A percentile compares a stretch with the other conserved stretches of the same genome.
Conservation (phyloP, 2,329 filamentous ascomycete species). For the Rutstroemia sp. region DNA sequence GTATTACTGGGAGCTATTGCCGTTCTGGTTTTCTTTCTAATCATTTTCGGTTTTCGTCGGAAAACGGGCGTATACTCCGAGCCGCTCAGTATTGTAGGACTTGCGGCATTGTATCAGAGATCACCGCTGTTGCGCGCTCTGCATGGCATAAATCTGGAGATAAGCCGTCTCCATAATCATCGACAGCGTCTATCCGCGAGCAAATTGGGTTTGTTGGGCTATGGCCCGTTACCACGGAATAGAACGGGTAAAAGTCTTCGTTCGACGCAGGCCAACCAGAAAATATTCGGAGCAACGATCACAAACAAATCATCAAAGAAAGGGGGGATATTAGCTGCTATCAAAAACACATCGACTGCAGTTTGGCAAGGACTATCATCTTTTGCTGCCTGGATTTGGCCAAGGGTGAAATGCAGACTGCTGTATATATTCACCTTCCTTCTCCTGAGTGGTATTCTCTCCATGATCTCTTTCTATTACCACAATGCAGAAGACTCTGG, state of each 20-base stretch:
- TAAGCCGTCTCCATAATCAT: neutral
- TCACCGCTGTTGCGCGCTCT: neutral
- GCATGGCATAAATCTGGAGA: neutral
- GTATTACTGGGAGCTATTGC: neutral
- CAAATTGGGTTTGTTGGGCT: no score
- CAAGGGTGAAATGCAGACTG: neutral
- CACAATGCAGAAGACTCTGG: slow-evolving; percentile 20
- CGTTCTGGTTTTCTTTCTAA: neutral
- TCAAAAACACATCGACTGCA: no score
- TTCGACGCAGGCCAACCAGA: no score
- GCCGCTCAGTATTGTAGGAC: neutral
- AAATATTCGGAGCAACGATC: no score
- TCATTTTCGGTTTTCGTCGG: neutral
- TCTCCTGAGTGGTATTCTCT: neutral
- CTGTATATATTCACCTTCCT: neutral
- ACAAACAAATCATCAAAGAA: no score
- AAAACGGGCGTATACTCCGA: neutral
- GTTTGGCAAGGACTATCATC: neutral
- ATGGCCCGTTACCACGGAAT: no score
- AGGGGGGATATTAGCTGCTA: no score
- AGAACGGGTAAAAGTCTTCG: no score
- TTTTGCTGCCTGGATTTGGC: neutral
- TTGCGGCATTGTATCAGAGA: neutral
- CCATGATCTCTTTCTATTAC: neutral
- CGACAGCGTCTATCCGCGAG: no score